Evolutionary conservation across 2,329 filamentous ascomycete species (phyloP).

Genomic region (Aspergillus sp.): DNA sequence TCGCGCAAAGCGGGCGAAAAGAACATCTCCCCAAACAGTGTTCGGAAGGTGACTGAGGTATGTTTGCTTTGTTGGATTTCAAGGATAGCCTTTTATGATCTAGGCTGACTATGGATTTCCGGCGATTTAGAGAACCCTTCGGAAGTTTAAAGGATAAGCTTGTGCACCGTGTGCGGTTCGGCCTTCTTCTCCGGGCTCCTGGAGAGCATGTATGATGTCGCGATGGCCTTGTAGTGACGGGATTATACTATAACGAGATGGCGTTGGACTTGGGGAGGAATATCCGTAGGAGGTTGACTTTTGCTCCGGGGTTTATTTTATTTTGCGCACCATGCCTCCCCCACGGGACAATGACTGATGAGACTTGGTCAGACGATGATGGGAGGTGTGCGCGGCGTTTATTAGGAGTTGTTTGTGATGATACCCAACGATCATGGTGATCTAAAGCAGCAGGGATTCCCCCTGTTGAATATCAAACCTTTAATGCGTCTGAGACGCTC

Average conservation of each 20-base stretch:
- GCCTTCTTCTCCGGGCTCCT: not conserved
- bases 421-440: conserved; percentile 18
- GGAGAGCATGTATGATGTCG: not conserved
- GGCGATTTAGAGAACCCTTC: conserved; percentile 58
- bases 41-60: conserved; percentile 77
- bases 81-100: not conserved
- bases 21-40: conserved; percentile 70
- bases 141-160: conserved; percentile 67
- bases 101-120: conserved; percentile 12
- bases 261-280: not conserved
- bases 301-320: not conserved
- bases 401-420: conserved; percentile 8
- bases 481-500: not conserved
- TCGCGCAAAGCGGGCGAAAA: conserved; percentile 73
- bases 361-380: not conserved
- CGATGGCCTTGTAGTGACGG: not conserved
- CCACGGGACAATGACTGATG: not conserved
- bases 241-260: not conserved
- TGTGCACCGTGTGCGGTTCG: not conserved
- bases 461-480: not conserved
- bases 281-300: not conserved
- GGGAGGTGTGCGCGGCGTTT: conserved; percentile 8
- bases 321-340: not conserved
- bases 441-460: not conserved
- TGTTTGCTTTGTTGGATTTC: conserved; percentile 25